A percentile compares a stretch with the other conserved stretches of the same genome.
Evolutionary conservation across 345 rosid genomes (phyloP).

Genomic region (Adansonia digitata): DNA sequence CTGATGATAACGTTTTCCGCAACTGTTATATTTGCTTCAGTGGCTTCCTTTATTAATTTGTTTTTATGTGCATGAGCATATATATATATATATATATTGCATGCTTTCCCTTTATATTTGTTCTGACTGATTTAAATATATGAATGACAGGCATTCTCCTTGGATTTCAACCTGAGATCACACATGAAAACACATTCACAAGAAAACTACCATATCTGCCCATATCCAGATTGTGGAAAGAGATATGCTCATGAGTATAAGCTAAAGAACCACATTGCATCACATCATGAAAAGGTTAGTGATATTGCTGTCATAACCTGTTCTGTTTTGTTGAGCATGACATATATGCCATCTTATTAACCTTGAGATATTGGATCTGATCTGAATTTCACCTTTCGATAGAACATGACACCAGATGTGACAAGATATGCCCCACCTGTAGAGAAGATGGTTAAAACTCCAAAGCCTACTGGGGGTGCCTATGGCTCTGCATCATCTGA

Average conservation of each 20-base stretch:
- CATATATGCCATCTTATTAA: neutral
- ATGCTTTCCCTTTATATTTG: neutral
- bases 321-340: neutral
- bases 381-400: constrained; percentile 11
- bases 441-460: constrained; percentile 56
- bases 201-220: constrained; percentile 95
- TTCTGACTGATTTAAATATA: constrained; percentile 12
- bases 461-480: constrained; percentile 49
- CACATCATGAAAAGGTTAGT: constrained; percentile 83
- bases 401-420: constrained; percentile 51
- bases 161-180: constrained; percentile 94
- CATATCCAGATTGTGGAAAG: constrained; percentile 87
- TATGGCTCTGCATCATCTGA: constrained; percentile 67
- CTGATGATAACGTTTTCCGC: neutral
- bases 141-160: constrained; percentile 81
- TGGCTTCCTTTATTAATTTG: neutral
- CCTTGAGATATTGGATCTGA: neutral
- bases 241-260: constrained; percentile 99
- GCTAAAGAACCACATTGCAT: constrained; percentile 75
- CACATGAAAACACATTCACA: constrained; percentile 99
- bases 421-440: constrained; percentile 61
- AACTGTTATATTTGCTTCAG: constrained; percentile 13
- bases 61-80: neutral
- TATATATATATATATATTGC: neutral
- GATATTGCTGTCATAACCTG: neutral